Conservation (phyloP, 805 yeast species). For the Candida verbasci region DNA sequence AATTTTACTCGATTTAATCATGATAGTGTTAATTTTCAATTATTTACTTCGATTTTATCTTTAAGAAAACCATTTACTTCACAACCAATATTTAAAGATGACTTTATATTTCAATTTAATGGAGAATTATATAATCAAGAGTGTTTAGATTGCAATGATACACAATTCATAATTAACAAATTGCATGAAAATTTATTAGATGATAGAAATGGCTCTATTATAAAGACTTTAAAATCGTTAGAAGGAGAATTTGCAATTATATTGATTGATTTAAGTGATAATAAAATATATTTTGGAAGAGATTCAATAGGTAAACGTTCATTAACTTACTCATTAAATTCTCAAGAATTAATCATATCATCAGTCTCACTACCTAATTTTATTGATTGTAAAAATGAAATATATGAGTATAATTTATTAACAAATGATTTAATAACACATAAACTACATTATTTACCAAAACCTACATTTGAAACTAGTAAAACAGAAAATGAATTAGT, state of each 20-base stretch:
- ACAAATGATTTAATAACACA: background rate
- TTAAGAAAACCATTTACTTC: conserved; percentile 70
- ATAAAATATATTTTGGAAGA: conserved; percentile 68
- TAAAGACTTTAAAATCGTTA: conserved; percentile 38
- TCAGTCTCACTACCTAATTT: conserved; percentile 31
- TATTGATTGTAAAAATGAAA: conserved; percentile 51
- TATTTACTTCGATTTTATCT: conserved; percentile 72
- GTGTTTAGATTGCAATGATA: conserved; percentile 55
- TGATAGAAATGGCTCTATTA: conserved; percentile 27
- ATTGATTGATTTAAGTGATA: conserved; percentile 39
- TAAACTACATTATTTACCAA: conserved; percentile 1
- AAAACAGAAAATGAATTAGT: conserved; percentile 2
- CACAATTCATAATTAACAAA: conserved; percentile 44
- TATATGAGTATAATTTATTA: conserved; percentile 39
- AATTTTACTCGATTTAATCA: conserved; percentile 12
- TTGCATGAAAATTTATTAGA: conserved; percentile 21
- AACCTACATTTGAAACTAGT: background rate
- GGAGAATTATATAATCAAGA: conserved; percentile 80
- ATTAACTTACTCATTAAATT: conserved; percentile 41
- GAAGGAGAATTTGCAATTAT: conserved; percentile 83
- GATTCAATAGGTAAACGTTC: conserved; percentile 83
- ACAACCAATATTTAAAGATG: conserved; percentile 53
- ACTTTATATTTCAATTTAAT: conserved; percentile 64
- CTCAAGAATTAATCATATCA: conserved; percentile 37
- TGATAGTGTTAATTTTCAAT: conserved; percentile 19